Conservation (phyloP, 1,284 basidiomycete species). For the Amylostereum chailletii region DNA sequence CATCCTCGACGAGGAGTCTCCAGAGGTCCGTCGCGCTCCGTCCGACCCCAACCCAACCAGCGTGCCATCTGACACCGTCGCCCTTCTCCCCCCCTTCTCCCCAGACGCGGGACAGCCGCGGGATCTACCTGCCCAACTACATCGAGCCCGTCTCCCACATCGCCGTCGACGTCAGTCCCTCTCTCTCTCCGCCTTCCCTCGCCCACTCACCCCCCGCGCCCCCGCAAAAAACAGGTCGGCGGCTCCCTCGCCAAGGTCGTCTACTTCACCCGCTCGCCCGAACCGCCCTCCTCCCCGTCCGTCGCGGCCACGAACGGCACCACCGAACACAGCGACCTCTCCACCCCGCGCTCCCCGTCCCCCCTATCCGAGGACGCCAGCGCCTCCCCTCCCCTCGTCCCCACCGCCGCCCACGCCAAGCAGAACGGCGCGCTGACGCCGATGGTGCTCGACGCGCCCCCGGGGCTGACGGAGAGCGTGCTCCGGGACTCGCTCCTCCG, state of each 20-base stretch:
- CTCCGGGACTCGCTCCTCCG: conserved; percentile 61
- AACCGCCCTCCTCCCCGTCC: conserved; percentile 65
- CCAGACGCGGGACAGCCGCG: conserved; percentile 86
- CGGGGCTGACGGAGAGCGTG: conserved; percentile 26
- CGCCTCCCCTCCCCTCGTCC: conserved; percentile 24
- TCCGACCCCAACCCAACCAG: background rate
- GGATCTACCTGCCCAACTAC: conserved; percentile 93
- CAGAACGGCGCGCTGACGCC: conserved; percentile 79
- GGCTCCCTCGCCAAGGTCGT: conserved; percentile 98
- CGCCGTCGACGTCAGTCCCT: conserved; percentile 78
- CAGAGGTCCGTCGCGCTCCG: conserved; percentile 55
- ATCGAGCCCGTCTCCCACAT: conserved; percentile 96
- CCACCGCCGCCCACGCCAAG: conserved; percentile 30
- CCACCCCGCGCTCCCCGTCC: conserved; percentile 42
- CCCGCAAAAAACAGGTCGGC: conserved; percentile 64
- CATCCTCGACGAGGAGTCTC: conserved; percentile 85
- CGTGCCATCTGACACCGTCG: too few relatives aligned
- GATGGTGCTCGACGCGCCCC: conserved; percentile 48
- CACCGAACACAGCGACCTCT: conserved; percentile 34
- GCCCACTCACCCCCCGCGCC: conserved; percentile 1
- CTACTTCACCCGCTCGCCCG: conserved; percentile 91
- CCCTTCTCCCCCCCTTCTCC: background rate
- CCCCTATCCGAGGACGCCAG: conserved; percentile 28
- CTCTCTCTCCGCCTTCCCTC: background rate
- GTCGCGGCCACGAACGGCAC: conserved; percentile 50